Base-by-base conservation (phyloP, 2,329 filamentous ascomycete genomes). In the Colletotrichum eleusines region DNA sequence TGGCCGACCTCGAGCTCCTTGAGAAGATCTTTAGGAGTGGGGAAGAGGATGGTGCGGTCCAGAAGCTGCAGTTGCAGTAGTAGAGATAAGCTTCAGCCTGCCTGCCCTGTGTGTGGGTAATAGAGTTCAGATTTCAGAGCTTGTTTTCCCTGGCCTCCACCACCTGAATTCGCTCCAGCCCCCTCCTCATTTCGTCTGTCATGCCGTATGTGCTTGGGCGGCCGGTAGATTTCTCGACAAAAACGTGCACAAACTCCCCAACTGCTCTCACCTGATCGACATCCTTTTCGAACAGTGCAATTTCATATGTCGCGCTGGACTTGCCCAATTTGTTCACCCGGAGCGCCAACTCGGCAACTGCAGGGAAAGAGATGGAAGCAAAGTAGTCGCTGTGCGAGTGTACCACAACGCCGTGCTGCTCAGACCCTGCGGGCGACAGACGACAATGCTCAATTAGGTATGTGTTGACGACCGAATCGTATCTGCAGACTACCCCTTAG, bases 341-440 rank as follows among this genome's bases (percentile, higher is more conserved):
- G 53, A 98, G 81, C 1, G 91, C 93, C 5, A 98, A 85, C 75
- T 98, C 94, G 0, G 97, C 88, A 3, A 94, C 86, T 44, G 92
- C 91, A 0, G 95, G 95, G 76, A 95, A 98, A 4, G 91, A 89
- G 51, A 96, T 90, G 0, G 92, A 91, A 0, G 90, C 89, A 77
- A 97, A 93, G 81, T 94, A 98, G 82, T 97, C 91, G 77, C 91
- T 95, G 78, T 94, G 91, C 1, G 93, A 92, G 77, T 94, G 93
- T 1, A 95, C 95, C 59, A 96, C 94, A 33, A 98, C 87, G 28
- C 92, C 94, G 74, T 96, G 93, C 75, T 95, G 91, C 3, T 88
- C 78, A 3, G 92, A 92, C 6, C 87, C 88, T 11, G 88, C 87
- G 5, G 94, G 95, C 73, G 92, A 82, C 63, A 97, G 88, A 16